A percentile compares a stretch with the other conserved stretches of the same genome.
phyloP scores from a whole-genome alignment of 2,329 filamentous ascomycete genomes.

The Colletotrichum cordylinicola region DNA sequence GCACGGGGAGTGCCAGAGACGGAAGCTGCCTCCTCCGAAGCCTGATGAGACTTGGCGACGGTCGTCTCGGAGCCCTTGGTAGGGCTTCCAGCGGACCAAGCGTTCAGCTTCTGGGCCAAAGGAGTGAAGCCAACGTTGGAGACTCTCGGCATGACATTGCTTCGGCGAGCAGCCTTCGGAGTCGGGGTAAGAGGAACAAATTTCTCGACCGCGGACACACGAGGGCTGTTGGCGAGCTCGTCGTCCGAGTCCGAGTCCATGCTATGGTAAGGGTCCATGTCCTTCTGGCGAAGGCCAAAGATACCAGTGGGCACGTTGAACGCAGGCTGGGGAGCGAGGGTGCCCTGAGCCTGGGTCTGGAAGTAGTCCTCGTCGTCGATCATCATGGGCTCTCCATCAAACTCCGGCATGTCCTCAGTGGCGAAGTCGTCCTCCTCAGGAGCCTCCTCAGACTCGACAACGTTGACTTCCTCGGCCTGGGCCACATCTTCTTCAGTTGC shows the following conservation, averaged over 20 bases:
- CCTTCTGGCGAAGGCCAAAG: conserved; percentile 55
- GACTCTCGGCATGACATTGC: conserved; percentile 27
- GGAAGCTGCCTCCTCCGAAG: neutral
- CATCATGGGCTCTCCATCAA: conserved; percentile 25
- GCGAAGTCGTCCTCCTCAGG: conserved; percentile 15
- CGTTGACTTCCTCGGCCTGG: neutral
- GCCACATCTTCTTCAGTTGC: neutral
- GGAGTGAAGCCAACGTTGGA: conserved; percentile 65
- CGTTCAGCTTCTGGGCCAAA: conserved; percentile 64
- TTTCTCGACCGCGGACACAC: conserved; percentile 22
- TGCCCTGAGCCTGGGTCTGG: conserved; percentile 25
- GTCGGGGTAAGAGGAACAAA: conserved; percentile 48
- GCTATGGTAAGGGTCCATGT: conserved; percentile 47
- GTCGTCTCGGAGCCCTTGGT: conserved; percentile 35
- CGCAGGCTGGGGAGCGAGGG: conserved; percentile 32
- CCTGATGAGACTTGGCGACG: neutral
- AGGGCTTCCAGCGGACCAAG: conserved; percentile 69
- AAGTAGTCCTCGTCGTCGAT: conserved; percentile 28
- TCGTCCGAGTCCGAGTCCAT: conserved; percentile 62
- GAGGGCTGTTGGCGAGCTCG: conserved; percentile 45
- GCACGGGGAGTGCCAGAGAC: conserved; percentile 25
- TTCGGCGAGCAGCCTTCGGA: conserved; percentile 34
- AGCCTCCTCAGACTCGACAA: neutral
- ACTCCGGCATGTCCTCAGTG: neutral
- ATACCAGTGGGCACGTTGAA: conserved; percentile 30